Percentiles rank a stretch among this genome's conserved stretches.
These are phyloP conservation scores for Aspergillus sclerotialis DNA, from an alignment of 2,329 filamentous ascomycete genomes.

Conservation along the genomic window DNA sequence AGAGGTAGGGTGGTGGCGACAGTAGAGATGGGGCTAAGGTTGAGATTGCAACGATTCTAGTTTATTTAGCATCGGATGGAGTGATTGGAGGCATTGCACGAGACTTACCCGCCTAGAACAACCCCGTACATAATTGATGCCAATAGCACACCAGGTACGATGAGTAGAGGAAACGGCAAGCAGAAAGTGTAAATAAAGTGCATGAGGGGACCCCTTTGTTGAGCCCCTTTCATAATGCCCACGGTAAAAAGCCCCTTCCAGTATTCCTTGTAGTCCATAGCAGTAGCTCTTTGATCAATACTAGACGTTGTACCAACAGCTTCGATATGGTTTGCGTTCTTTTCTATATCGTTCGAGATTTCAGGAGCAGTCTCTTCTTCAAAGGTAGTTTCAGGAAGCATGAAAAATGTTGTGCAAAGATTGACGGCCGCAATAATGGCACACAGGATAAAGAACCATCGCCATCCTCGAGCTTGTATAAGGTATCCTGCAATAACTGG, in stretches of 20 bases:
- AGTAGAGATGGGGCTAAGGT: slow-evolving; percentile 20
- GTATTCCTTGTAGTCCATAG: slow-evolving; percentile 18
- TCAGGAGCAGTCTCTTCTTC: slow-evolving; percentile 18
- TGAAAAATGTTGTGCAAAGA: slow-evolving; percentile 22
- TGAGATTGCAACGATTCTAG: slow-evolving; percentile 20
- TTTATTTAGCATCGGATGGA: slow-evolving; percentile 5
- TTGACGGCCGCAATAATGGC: slow-evolving; percentile 25
- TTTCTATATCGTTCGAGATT: slow-evolving; percentile 12
- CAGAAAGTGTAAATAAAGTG: slow-evolving; percentile 11
- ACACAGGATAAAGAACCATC: slow-evolving; percentile 32
- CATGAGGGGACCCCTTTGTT: slow-evolving; percentile 12
- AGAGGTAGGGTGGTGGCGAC: slow-evolving; percentile 25
- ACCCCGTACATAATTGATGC: slow-evolving; percentile 22
- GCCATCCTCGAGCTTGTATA: slow-evolving; percentile 27
- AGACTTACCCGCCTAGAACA: slow-evolving; percentile 18
- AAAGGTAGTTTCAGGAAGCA: slow-evolving; percentile 31
- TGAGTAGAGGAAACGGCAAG: slow-evolving; percentile 18
- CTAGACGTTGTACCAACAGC: slow-evolving; percentile 5
- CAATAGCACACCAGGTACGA: slow-evolving; percentile 17
- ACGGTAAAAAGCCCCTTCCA: slow-evolving; percentile 22
- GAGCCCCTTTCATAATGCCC: slow-evolving; percentile 13
- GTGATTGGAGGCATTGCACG: neutral
- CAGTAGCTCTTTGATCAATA: neutral
- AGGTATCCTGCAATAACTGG: slow-evolving; percentile 30
- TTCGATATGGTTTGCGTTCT: slow-evolving; percentile 14